Base-by-base conservation (phyloP, 1,139 yeast species). In the Kluyveromyces sp. region DNA sequence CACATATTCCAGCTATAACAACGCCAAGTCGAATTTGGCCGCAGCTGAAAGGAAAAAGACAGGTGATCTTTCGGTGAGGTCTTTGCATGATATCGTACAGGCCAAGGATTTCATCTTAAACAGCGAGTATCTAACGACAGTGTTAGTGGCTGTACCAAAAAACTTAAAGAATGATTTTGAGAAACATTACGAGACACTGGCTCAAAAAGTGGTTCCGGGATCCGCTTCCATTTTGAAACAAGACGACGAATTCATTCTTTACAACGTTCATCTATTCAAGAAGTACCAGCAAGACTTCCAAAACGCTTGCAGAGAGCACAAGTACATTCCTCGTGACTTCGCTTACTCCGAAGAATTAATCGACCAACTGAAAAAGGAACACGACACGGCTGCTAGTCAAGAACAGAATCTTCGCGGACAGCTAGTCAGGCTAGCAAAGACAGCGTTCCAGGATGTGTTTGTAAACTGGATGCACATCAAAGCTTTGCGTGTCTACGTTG, bases 251-350 rank as follows among this genome's bases (percentile, higher is more conserved):
- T 92, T 69, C 61, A 63, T 71, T 33, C 73, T 92, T 53, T 88
- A 77, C 68, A 75, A 81, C 41, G 92, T 88, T 16, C 86, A 95
- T 4, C 66, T 92, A 49, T 92, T 92, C 74, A 84, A 83, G 59
- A 92, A 88, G 66, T 83, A 69, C 57, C 79, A 77, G 37, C 73
- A 76, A 29, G 88, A 83, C 46, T 92, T 86, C 55, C 69, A 76
- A 42, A 70, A 73, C 50, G 78, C 78, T 44, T 75, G 87, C 36
- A 78, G 98, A 63, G 98, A 94, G 57, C 75, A 73, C 54, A 86
- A 86, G 67, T 92, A 89, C 83, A 80, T 84, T 49, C 96, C 96
- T 42, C 80, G 99, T 61, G 98, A 94, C 56, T 88, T 88, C 61
- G 78, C 80, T 47, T 88, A 87, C 66, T 82, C 92, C 15, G 95